Conservation (phyloP, 257 asterid species). For the Solanum chiquidenum region DNA sequence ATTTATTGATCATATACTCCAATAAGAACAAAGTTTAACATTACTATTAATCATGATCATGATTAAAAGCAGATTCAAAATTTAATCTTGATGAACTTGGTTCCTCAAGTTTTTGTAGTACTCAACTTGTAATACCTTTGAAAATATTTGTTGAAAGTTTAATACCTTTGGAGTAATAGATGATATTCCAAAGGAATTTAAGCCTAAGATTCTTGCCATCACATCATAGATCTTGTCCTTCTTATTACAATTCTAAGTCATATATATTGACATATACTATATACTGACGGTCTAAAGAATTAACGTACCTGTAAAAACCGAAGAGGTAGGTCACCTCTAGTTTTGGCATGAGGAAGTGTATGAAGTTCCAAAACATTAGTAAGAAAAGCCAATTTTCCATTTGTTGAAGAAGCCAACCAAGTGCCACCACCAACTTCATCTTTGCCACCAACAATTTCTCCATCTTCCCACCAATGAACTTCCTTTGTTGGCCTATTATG, state of each 20-base stretch:
- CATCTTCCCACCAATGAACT: slow-evolving; percentile 67
- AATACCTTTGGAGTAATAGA: no score
- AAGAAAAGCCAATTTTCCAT: slow-evolving; percentile 49
- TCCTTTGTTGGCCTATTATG: slow-evolving; percentile 70
- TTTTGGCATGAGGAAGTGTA: slow-evolving; percentile 41
- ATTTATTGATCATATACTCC: background rate
- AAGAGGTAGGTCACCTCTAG: slow-evolving; percentile 56
- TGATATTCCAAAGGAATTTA: no score
- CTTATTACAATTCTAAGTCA: no score
- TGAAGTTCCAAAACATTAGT: slow-evolving; percentile 60
- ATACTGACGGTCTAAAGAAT: accelerated
- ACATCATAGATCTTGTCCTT: background rate
- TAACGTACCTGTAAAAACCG: slow-evolving; percentile 42
- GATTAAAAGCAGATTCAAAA: no score
- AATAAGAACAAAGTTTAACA: background rate
- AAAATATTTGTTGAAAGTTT: background rate
- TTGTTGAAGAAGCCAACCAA: slow-evolving; percentile 62
- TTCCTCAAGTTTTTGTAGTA: background rate
- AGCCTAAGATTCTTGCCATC: no score
- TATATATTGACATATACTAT: no score
- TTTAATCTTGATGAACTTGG: background rate
- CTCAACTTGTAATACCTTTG: background rate
- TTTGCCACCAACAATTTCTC: slow-evolving; percentile 53
- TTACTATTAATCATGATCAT: background rate
- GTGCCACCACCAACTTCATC: slow-evolving; percentile 72